Evolutionary conservation across 495 filamentous ascomycete genomes (phyloP).

Genomic region (Trichoderma gamsii): DNA sequence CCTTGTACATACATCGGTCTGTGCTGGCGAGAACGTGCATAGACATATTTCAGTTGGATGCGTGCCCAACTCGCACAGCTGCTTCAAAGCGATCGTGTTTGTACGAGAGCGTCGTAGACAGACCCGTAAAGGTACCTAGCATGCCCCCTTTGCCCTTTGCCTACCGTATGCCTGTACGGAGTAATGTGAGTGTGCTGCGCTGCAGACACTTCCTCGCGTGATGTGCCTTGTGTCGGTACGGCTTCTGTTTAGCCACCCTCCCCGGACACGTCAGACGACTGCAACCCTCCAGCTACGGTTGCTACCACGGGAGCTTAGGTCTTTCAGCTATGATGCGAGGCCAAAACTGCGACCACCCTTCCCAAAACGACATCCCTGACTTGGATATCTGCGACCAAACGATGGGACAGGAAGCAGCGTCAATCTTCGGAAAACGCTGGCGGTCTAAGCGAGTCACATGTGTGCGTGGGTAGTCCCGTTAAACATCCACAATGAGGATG

Average conservation of each 20-base stretch:
- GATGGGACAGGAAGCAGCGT: not conserved
- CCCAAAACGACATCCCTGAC: not conserved
- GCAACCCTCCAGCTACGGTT: slow-evolving; percentile 9
- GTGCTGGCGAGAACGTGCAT: not conserved
- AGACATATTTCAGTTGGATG: not conserved
- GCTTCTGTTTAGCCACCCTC: slow-evolving; percentile 4
- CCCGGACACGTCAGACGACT: slow-evolving; percentile 11
- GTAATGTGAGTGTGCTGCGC: not conserved
- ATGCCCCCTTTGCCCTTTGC: no score
- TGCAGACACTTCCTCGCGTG: not conserved
- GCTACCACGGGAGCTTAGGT: slow-evolving; percentile 12
- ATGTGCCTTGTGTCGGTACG: not conserved
- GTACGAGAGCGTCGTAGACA: not conserved
- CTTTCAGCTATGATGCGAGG: slow-evolving; percentile 9
- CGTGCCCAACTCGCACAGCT: not conserved
- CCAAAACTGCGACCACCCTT: not conserved
- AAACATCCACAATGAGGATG: not conserved
- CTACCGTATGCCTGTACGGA: not conserved
- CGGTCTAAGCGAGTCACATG: not conserved
- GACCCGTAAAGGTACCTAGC: not conserved
- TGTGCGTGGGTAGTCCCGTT: not conserved
- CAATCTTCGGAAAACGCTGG: not conserved
- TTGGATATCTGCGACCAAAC: not conserved
- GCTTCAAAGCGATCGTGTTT: not conserved
- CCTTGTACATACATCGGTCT: not conserved